These are phyloP conservation scores for Xylariaceae sp. DNA, from an alignment of 2,329 filamentous ascomycete genomes.

Conservation along the genomic window DNA sequence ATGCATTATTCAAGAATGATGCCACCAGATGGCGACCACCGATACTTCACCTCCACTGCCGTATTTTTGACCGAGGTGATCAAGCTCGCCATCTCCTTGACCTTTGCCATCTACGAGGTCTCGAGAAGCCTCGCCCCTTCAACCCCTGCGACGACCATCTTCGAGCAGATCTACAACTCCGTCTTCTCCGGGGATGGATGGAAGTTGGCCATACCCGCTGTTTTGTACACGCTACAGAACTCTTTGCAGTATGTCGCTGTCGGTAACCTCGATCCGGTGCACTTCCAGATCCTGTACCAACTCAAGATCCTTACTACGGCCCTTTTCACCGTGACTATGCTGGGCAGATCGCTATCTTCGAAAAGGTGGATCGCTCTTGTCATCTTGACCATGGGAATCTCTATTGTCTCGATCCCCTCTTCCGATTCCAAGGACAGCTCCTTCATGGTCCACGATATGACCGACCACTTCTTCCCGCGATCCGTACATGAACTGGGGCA, in stretches of 20 bases:
- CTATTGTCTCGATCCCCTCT: slow-evolving; percentile 76
- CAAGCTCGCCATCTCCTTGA: slow-evolving; percentile 81
- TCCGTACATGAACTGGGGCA: slow-evolving; percentile 74
- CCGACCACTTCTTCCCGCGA: slow-evolving; percentile 68
- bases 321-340: slow-evolving; percentile 75
- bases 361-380: slow-evolving; percentile 79
- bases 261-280: slow-evolving; percentile 85
- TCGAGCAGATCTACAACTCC: slow-evolving; percentile 71
- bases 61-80: slow-evolving; percentile 91
- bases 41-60: slow-evolving; percentile 90
- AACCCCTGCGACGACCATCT: slow-evolving; percentile 74
- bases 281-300: slow-evolving; percentile 91
- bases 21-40: slow-evolving; percentile 76
- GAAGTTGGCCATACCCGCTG: slow-evolving; percentile 87
- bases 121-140: slow-evolving; percentile 73
- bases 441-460: slow-evolving; percentile 59
- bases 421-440: slow-evolving; percentile 50
- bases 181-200: slow-evolving; percentile 90
- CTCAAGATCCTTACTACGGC: slow-evolving; percentile 91
- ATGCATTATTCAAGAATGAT: slow-evolving; percentile 95
- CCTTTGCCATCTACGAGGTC: slow-evolving; percentile 83
- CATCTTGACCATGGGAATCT: slow-evolving; percentile 76
- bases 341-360: slow-evolving; percentile 64
- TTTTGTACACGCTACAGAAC: slow-evolving; percentile 87
- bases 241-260: slow-evolving; percentile 90